Base-by-base conservation (phyloP, 2,329 filamentous ascomycete species). In the Pestalotiopsis sp. region DNA sequence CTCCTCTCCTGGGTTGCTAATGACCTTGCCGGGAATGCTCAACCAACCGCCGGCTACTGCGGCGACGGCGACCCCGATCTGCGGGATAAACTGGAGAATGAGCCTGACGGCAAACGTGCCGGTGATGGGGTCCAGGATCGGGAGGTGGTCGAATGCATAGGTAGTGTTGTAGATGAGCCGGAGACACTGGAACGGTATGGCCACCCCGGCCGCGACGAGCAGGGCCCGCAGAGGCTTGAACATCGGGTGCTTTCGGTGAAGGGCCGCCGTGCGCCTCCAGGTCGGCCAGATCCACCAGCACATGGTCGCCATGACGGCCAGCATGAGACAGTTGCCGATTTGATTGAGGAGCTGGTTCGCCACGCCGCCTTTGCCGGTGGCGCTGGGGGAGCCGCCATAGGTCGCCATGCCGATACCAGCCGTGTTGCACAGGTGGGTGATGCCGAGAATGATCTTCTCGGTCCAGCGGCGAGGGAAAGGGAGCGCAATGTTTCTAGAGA, bases 221-320 rank as follows among this genome's bases (percentile, higher is more conserved):
- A 63, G 23, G 36, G 36, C 9, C 31, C 17, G n/a, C 14, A 12
- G 13, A 12, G 61, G 20, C 17, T 36, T 38, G 25, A 23, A 38
- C 11, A 38, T 7, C 0, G 61, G 61, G 36, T 63, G 61, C 25
- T 39, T 38, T 5, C 27, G 61, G 38, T 23, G 20, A 7, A 38
- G 31, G 9, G 61, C 61, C 36, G 57, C 23, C 9, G 38, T 38
- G 23, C 38, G 61, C 61, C 31, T 63, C 61, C 61, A 41, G 25
- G 61, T 63, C 36, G 61, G 61, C 61, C 61, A 63, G 20, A 63
- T n/a, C 61, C 61, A 63, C 31, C 38, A 63, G 31, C 31, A 63
- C 31, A 63, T 38, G 14, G 20, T 23, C 14, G 31, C 11, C 27
- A 63, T 63, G 61, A 63, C 61, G 61, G 14, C 23, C 25, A 63